phyloP scores from a whole-genome alignment of 139 green algal species.

The Micractinium conductrix region DNA sequence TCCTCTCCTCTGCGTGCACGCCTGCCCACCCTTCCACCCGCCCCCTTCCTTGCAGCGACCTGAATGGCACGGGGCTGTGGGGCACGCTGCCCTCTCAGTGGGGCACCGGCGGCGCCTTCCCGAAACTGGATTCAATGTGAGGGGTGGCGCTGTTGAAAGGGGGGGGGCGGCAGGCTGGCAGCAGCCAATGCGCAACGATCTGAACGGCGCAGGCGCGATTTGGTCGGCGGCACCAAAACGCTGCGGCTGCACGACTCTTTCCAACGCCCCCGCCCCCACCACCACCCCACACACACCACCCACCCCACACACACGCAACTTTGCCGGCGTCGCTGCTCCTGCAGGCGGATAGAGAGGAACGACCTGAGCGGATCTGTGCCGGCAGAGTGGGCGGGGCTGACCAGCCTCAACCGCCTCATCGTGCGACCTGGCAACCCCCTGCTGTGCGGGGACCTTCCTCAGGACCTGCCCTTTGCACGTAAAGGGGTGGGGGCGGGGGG shows the following conservation, averaged over 20 bases:
- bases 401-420: conserved; percentile 20
- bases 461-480: conserved; percentile 26
- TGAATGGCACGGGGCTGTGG: conserved; percentile 1
- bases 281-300: no score
- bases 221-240: no score
- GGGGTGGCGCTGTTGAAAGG: neutral
- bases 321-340: neutral
- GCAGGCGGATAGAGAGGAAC: conserved; percentile 25
- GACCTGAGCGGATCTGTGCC: conserved; percentile 23
- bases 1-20: neutral
- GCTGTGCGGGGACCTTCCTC: conserved; percentile 26
- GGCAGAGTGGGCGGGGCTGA: neutral
- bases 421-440: conserved; percentile 34
- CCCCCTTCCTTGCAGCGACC: neutral
- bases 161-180: neutral
- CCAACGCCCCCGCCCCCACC: no score
- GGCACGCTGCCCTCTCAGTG: conserved; percentile 36
- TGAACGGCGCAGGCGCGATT: no score
- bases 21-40: neutral
- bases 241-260: no score
- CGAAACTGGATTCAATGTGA: conserved; percentile 14
- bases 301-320: neutral
- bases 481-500: neutral
- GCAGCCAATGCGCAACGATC: neutral
- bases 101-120: neutral